Percentiles rank a stretch among this genome's conserved stretches.
Evolutionary conservation across 331 rosid genomes (phyloP).

Genomic region (Cucumis variabilis): DNA sequence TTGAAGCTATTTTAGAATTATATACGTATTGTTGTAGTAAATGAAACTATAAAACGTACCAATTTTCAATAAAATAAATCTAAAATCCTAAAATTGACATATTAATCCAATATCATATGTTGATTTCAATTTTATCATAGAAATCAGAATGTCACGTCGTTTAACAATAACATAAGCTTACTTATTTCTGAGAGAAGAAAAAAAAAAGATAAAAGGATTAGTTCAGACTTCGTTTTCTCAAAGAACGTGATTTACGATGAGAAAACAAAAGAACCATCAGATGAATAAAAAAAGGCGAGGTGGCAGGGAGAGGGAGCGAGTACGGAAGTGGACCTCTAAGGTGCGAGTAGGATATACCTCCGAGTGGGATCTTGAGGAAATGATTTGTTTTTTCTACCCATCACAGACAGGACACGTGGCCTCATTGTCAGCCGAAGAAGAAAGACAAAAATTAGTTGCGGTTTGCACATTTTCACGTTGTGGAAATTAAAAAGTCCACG

Average conservation of each 20-base stretch:
- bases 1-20: too few relatives aligned
- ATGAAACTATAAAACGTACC: neutral
- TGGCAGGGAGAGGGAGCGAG: neutral
- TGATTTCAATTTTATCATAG: neutral
- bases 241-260: slow-evolving; percentile 25
- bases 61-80: neutral
- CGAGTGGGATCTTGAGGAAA: slow-evolving; percentile 4
- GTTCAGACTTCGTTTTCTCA: slow-evolving; percentile 9
- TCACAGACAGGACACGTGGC: slow-evolving; percentile 44
- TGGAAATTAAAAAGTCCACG: slow-evolving; percentile 36
- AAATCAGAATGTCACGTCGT: neutral
- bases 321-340: neutral
- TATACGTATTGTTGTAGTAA: neutral
- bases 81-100: neutral
- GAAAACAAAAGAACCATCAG: neutral
- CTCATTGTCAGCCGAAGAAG: slow-evolving; percentile 32
- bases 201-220: neutral
- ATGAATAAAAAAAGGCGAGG: neutral
- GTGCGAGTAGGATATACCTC: neutral
- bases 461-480: slow-evolving; percentile 44
- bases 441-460: slow-evolving; percentile 8
- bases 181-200: neutral
- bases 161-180: neutral
- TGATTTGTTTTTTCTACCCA: neutral
- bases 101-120: neutral